These are phyloP conservation scores for Graphiopsis chlorocephala DNA, from an alignment of 2,329 filamentous ascomycete species.

Conservation along the genomic window DNA sequence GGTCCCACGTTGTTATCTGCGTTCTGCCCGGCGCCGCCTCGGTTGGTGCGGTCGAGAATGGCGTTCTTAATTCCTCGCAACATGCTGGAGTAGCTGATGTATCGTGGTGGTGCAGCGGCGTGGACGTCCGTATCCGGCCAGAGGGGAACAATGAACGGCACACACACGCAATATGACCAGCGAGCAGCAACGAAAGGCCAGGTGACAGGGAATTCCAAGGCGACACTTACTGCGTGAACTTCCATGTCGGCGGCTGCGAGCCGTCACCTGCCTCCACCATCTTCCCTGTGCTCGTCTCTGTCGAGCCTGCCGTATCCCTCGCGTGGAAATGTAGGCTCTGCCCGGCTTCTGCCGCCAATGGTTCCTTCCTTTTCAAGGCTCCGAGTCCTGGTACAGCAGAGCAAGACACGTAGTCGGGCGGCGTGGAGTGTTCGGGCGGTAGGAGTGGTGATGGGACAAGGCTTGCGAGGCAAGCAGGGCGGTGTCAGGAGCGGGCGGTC, in stretches of 20 bases:
- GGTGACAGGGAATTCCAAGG: constrained; percentile 2
- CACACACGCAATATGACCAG: neutral
- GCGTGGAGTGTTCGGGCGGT: neutral
- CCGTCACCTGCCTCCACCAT: constrained; percentile 91
- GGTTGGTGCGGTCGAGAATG: constrained; percentile 28
- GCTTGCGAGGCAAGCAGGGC: constrained; percentile 2
- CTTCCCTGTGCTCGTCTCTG: constrained; percentile 44
- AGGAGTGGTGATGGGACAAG: neutral
- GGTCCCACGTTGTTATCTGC: constrained; percentile 5
- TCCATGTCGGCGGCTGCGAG: constrained; percentile 88
- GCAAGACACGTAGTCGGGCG: constrained; percentile 1
- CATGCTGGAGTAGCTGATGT: constrained; percentile 23
- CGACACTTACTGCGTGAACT: constrained; percentile 90
- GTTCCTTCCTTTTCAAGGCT: constrained; percentile 3
- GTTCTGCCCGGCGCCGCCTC: constrained; percentile 11
- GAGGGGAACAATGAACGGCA: constrained; percentile 14
- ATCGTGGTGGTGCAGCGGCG: neutral
- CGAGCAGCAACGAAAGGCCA: constrained; percentile 7
- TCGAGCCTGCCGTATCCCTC: constrained; percentile 15
- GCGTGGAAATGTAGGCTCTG: constrained; percentile 11
- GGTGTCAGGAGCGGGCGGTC: constrained; percentile 14
- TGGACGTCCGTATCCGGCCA: constrained; percentile 7
- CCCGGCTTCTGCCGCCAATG: constrained; percentile 15
- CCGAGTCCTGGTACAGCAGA: neutral
- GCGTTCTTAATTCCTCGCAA: constrained; percentile 22